phyloP scores from a whole-genome alignment of 148 eudicot species.

The Cornus suecica region DNA sequence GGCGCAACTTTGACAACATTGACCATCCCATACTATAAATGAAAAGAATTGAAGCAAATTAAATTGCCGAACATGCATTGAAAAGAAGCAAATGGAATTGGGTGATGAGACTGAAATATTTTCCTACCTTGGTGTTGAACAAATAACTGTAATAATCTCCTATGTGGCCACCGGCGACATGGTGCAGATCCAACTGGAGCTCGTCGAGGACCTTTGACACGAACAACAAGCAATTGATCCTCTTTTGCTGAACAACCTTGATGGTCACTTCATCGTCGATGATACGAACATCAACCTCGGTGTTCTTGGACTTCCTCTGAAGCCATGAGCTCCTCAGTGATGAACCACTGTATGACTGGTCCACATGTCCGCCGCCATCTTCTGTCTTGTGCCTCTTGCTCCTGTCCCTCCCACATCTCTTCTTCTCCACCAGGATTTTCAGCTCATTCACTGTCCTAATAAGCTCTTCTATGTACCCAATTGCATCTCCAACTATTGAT shows the following conservation, averaged over 20 bases:
- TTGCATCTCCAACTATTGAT: conserved; percentile 74
- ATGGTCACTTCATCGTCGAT: conserved; percentile 85
- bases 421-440: conserved; percentile 66
- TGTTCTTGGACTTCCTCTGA: conserved; percentile 76
- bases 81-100: background rate
- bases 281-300: conserved; percentile 85
- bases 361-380: conserved; percentile 17
- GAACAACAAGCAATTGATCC: conserved; percentile 57
- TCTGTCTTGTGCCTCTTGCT: conserved; percentile 57
- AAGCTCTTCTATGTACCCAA: conserved; percentile 70
- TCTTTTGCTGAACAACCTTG: conserved; percentile 85
- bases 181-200: conserved; percentile 76
- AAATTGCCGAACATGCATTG: too few species aligned
- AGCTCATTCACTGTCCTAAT: conserved; percentile 66
- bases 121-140: conserved; percentile 79
- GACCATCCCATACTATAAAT: too few species aligned
- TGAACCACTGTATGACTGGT: conserved; percentile 35
- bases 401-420: conserved; percentile 52
- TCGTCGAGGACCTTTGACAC: conserved; percentile 86
- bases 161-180: conserved; percentile 95
- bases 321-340: conserved; percentile 80
- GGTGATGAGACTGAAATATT: background rate
- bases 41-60: too few species aligned
- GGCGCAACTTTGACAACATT: too few species aligned
- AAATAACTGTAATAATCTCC: conserved; percentile 88